Percentiles rank a stretch among this genome's conserved stretches.
Evolutionary conservation across 257 asterid genomes (phyloP).

Genomic region (Solanum lignicaule): DNA sequence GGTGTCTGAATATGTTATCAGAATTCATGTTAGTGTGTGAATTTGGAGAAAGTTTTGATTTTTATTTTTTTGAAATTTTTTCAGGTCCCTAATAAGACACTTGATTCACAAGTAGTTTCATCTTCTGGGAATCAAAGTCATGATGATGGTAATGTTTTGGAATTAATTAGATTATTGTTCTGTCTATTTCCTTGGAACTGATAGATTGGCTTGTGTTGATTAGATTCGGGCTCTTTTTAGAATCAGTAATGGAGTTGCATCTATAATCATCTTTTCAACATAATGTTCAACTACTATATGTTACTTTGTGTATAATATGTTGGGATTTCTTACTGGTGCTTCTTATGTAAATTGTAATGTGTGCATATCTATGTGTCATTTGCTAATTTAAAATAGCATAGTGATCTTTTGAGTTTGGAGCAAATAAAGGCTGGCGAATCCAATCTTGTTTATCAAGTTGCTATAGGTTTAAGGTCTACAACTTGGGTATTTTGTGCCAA

Average conservation of each 20-base stretch:
- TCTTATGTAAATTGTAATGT: neutral
- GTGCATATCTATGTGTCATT: neutral
- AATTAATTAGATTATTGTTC: neutral
- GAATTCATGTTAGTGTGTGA: neutral
- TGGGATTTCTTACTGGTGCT: neutral
- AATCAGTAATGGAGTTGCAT: neutral
- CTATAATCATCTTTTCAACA: neutral
- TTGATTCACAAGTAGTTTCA: conserved; percentile 7
- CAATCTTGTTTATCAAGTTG: neutral
- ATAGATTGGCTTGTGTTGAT: neutral
- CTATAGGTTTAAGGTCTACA: neutral
- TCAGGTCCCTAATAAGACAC: conserved; percentile 25
- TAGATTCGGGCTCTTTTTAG: neutral
- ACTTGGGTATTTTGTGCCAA: neutral
- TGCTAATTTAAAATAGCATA: neutral
- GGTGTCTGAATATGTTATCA: neutral
- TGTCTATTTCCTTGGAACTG: neutral
- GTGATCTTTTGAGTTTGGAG: neutral
- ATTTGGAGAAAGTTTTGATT: neutral
- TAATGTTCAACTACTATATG: neutral
- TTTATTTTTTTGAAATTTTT: neutral
- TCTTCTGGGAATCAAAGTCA: conserved; percentile 25
- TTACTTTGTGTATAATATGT: neutral
- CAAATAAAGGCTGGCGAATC: neutral
- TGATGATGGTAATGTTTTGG: neutral